Evolutionary conservation across 2,329 filamentous ascomycete species (phyloP).

Genomic region (Botrytis byssoidea): DNA sequence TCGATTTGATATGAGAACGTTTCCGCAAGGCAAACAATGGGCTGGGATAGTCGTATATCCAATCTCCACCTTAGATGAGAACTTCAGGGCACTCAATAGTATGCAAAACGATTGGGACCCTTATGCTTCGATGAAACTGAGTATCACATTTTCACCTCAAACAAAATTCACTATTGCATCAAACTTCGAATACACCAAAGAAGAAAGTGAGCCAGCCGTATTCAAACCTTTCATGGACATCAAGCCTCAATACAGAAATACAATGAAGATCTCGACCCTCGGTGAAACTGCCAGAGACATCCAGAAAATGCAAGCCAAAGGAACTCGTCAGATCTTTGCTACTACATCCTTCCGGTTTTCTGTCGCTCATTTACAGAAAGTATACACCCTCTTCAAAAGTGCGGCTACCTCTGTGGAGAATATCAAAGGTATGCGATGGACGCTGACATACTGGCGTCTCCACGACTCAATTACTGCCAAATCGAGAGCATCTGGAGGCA

Average conservation of each 20-base stretch:
- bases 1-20: slow-evolving; percentile 46
- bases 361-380: background rate
- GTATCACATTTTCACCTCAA: background rate
- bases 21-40: slow-evolving; percentile 23
- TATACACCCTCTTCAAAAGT: background rate
- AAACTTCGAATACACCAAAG: background rate
- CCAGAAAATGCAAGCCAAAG: background rate
- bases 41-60: slow-evolving; percentile 18
- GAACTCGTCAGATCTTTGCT: background rate
- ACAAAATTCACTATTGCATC: background rate
- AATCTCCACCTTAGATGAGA: background rate
- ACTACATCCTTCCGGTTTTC: background rate
- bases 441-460: slow-evolving; percentile 3
- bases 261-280: background rate
- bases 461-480: background rate
- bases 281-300: background rate
- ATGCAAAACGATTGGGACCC: slow-evolving; percentile 1
- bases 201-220: background rate
- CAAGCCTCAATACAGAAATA: background rate
- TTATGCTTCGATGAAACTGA: background rate
- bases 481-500: background rate
- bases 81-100: background rate
- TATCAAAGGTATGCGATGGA: background rate
- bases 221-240: slow-evolving; percentile 8
- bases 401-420: background rate